phyloP scores from a whole-genome alignment of 2,329 filamentous ascomycete genomes.

The Aspergillus novoparasiticus region DNA sequence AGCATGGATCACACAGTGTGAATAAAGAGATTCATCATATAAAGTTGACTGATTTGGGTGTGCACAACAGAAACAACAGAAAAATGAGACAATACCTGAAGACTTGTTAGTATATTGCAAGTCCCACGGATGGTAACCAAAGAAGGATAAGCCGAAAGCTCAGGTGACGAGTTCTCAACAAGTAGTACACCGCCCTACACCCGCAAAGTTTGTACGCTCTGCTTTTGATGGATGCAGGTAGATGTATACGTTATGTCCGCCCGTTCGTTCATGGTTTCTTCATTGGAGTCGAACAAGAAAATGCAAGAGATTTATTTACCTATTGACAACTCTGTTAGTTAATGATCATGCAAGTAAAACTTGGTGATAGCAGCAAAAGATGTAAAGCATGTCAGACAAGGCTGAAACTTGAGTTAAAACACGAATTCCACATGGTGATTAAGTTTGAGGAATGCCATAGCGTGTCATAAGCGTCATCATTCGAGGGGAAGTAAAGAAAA shows the following conservation, averaged over 20 bases:
- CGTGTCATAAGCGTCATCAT: slow-evolving; percentile 66
- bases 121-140: slow-evolving; percentile 23
- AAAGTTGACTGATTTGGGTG: slow-evolving; percentile 38
- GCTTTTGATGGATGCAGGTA: slow-evolving; percentile 55
- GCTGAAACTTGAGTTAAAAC: slow-evolving; percentile 66
- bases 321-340: slow-evolving; percentile 35
- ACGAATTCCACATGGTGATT: slow-evolving; percentile 65
- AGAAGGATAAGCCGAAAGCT: slow-evolving; percentile 39
- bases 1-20: slow-evolving; percentile 68
- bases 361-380: slow-evolving; percentile 20
- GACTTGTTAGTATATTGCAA: slow-evolving; percentile 25
- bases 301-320: slow-evolving; percentile 33
- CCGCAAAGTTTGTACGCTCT: slow-evolving; percentile 67
- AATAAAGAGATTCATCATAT: slow-evolving; percentile 68
- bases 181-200: slow-evolving; percentile 57
- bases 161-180: slow-evolving; percentile 72
- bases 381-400: slow-evolving; percentile 60
- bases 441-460: slow-evolving; percentile 71
- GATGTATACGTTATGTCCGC: slow-evolving; percentile 65
- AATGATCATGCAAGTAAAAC: slow-evolving; percentile 19
- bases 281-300: slow-evolving; percentile 44
- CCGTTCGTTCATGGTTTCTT: slow-evolving; percentile 69
- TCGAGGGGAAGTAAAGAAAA: slow-evolving; percentile 31
- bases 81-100: slow-evolving; percentile 30
- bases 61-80: slow-evolving; percentile 16